Base-by-base conservation (phyloP, 352 stramenopile species). In the Pythium coloratum region DNA sequence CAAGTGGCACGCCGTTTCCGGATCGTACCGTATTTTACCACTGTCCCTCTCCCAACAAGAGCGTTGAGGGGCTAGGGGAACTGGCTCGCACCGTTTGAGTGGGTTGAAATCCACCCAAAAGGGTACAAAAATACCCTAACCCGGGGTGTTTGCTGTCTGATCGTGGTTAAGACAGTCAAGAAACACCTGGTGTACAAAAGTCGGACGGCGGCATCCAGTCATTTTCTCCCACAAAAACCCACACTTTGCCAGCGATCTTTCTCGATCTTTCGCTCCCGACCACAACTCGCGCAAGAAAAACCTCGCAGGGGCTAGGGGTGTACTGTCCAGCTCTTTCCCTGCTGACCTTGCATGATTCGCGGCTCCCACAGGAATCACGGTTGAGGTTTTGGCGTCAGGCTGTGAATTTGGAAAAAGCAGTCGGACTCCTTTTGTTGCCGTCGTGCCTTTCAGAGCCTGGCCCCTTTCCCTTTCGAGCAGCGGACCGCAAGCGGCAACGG, bases 361-460 rank as follows among this genome's bases (percentile, higher is more conserved):
- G 50, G 20, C 10, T 53, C 18, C 42, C n/a, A 44, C 14, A 24
- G 26, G 40, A 32, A 68, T 33, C 32, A 3, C 16, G 14, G 32
- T 57, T 62, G 59, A 67, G 66, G 59, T 67, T 72, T 67, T 68
- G 56, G 50, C 65, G 55, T 71, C 28, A 34, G 55, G 3, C 53
- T 18, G 18, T 44, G 53, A 58, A 58, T 70, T 44, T 72, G 55
- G 66, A 72, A 72, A 66, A 72, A 66, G 24, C 34, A 61, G 7
- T 47, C 32, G 55, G 28, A 61, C 38, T 32, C 33, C 51, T 30
- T 42, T 58, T 58, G 28, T 30, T 46, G 57, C 44, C 40, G 13
- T 16, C 50, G 61, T 55, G 53, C 55, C 34, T 69, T 65, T 61
- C 64, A 70, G 42, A 63, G 57, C 36, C 40, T 32, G 57, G 57